Conservation (phyloP, 2,329 filamentous ascomycete genomes). For the Trichophyton schoenleinii region DNA sequence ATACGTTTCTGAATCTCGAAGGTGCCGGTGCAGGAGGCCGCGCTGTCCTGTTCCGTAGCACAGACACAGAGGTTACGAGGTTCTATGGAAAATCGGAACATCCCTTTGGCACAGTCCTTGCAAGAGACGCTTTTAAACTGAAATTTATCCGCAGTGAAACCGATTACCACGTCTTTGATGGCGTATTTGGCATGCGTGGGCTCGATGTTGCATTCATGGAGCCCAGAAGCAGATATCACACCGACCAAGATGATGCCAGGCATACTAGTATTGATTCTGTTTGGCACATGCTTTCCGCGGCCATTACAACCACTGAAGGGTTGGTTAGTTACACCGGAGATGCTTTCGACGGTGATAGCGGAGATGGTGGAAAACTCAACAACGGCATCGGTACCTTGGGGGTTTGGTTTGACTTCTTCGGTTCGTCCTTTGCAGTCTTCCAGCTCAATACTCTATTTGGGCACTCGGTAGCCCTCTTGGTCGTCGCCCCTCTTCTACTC, state of each 20-base stretch:
- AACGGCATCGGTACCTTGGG: slow-evolving; percentile 56
- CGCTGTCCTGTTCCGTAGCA: slow-evolving; percentile 75
- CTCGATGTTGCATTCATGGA: slow-evolving; percentile 86
- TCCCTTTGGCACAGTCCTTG: slow-evolving; percentile 74
- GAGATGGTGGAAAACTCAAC: slow-evolving; percentile 49
- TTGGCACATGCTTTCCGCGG: slow-evolving; percentile 91
- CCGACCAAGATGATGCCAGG: slow-evolving; percentile 69
- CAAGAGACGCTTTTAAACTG: slow-evolving; percentile 68
- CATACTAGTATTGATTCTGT: slow-evolving; percentile 56
- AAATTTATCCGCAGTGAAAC: slow-evolving; percentile 74
- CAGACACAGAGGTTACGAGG: slow-evolving; percentile 71
- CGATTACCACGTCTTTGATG: slow-evolving; percentile 75
- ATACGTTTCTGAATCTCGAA: slow-evolving; percentile 88
- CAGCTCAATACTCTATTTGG: slow-evolving; percentile 74
- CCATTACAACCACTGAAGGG: slow-evolving; percentile 59
- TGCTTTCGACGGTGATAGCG: slow-evolving; percentile 50
- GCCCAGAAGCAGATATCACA: slow-evolving; percentile 80
- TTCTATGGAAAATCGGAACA: slow-evolving; percentile 60
- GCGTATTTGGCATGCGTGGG: slow-evolving; percentile 66
- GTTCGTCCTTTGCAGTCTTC: slow-evolving; percentile 64
- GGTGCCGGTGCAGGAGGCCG: slow-evolving; percentile 85
- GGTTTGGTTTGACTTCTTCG: slow-evolving; percentile 93
- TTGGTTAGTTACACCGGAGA: slow-evolving; percentile 57
- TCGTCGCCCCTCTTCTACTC: slow-evolving; percentile 63
- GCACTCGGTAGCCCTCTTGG: slow-evolving; percentile 69